phyloP scores from a whole-genome alignment of 2,329 filamentous ascomycete genomes.

The Zopfia rhizophila region DNA sequence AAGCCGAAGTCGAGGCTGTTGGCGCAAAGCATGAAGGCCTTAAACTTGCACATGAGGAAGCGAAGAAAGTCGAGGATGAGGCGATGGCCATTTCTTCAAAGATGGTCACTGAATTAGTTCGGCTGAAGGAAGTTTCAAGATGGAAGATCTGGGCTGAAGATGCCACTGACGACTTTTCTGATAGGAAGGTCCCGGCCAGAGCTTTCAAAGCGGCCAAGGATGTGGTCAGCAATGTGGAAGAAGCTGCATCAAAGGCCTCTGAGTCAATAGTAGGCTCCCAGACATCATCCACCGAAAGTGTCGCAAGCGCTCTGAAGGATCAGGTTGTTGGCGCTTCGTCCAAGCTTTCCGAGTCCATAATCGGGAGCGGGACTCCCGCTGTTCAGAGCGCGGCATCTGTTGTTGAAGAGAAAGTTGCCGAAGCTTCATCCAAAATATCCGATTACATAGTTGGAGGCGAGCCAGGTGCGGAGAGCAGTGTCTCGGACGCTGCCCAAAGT shows the following conservation, averaged over 20 bases:
- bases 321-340: constrained; percentile 9
- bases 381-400: constrained; percentile 38
- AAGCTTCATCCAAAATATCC: constrained; percentile 44
- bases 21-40: constrained; percentile 79
- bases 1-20: constrained; percentile 79
- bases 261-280: constrained; percentile 47
- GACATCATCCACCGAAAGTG: constrained; percentile 43
- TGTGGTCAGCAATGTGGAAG: constrained; percentile 51
- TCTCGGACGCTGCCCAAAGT: constrained; percentile 30
- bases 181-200: constrained; percentile 69
- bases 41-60: constrained; percentile 72
- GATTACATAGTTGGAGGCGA: constrained; percentile 33
- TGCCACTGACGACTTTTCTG: constrained; percentile 80
- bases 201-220: constrained; percentile 59
- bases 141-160: constrained; percentile 86
- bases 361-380: constrained; percentile 15
- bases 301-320: constrained; percentile 44
- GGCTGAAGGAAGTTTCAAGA: constrained; percentile 82
- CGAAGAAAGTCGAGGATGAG: constrained; percentile 76
- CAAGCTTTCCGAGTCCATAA: constrained; percentile 30
- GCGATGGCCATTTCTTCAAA: constrained; percentile 83
- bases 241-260: constrained; percentile 49
- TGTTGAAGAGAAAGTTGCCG: constrained; percentile 48
- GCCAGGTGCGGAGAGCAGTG: constrained; percentile 29
- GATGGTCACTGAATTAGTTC: constrained; percentile 80